Conservation (phyloP, 2,329 filamentous ascomycete species). For the Colletotrichum destructivum region DNA sequence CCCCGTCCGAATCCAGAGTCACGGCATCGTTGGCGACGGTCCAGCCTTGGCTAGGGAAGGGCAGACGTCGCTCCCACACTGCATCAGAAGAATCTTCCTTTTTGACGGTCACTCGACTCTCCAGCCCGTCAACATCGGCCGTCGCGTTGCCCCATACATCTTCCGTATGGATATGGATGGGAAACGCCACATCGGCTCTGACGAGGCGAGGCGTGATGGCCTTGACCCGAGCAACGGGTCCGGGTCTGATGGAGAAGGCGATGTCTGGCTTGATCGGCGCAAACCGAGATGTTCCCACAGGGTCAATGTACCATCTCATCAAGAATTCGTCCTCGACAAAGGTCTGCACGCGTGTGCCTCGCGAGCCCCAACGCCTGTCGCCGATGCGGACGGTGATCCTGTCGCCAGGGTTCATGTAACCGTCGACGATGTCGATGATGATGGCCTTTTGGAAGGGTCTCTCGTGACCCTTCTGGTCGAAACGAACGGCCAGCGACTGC, state of each 20-base stretch:
- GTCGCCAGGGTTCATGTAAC: constrained; percentile 54
- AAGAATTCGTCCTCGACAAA: constrained; percentile 53
- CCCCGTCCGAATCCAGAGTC: constrained; percentile 8
- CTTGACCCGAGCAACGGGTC: constrained; percentile 44
- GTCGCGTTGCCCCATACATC: constrained; percentile 50
- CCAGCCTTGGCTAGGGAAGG: constrained; percentile 29
- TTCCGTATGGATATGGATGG: constrained; percentile 47
- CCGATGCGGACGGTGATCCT: constrained; percentile 52
- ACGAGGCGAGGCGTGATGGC: constrained; percentile 45
- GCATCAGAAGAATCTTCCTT: not conserved
- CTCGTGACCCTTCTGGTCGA: constrained; percentile 57
- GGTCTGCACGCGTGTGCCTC: constrained; percentile 52
- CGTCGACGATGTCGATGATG: constrained; percentile 54
- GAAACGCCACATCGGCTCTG: constrained; percentile 42
- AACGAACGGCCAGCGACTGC: constrained; percentile 51
- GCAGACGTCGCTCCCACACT: not conserved
- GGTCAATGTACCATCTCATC: constrained; percentile 56
- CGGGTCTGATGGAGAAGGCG: constrained; percentile 46
- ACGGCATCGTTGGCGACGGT: constrained; percentile 16
- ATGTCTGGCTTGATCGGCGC: constrained; percentile 53
- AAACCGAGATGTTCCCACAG: constrained; percentile 53
- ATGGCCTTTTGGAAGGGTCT: constrained; percentile 56
- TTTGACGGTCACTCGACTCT: not conserved
- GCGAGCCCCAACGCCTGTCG: constrained; percentile 50
- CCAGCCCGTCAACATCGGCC: constrained; percentile 35